phyloP scores from a whole-genome alignment of 805 yeast genomes.

The Torulaspora microellipsoides region DNA sequence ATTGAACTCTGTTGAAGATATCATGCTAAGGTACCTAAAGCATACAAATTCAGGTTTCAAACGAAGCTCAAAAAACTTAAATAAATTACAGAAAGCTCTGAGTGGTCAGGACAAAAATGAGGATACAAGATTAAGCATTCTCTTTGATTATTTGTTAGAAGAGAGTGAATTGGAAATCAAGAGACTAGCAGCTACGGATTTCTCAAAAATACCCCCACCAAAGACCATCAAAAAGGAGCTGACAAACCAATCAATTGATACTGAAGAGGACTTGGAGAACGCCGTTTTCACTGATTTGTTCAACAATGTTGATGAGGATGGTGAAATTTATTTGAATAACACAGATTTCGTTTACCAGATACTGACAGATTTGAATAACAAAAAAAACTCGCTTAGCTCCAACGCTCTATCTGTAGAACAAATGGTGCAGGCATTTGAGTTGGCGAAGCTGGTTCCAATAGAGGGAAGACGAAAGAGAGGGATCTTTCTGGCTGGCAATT shows the following conservation, averaged over 20 bases:
- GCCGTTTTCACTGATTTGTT: conserved; percentile 11
- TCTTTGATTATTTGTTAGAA: conserved; percentile 21
- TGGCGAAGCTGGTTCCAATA: conserved; percentile 38
- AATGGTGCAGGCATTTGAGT: conserved; percentile 37
- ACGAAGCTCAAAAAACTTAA: conserved; percentile 21
- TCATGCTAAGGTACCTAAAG: conserved; percentile 24
- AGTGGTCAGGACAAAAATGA: conserved; percentile 4
- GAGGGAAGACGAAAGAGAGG: conserved; percentile 34
- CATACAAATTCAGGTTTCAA: conserved; percentile 23
- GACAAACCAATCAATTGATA: conserved; percentile 5
- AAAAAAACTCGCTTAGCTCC: conserved; percentile 8
- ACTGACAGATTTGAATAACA: conserved; percentile 17
- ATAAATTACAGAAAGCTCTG: conserved; percentile 10
- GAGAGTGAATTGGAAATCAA: conserved; percentile 26
- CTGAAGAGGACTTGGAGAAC: conserved; percentile 12
- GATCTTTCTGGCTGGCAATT: conserved; percentile 39
- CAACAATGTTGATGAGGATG: conserved; percentile 1
- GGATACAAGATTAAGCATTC: conserved; percentile 8
- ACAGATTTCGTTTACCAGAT: conserved; percentile 21
- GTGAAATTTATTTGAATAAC: conserved; percentile 11
- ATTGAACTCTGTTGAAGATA: conserved; percentile 12
- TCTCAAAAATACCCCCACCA: background rate
- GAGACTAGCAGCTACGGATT: conserved; percentile 14
- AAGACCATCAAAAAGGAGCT: background rate
- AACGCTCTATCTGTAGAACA: conserved; percentile 30